These are phyloP conservation scores for Malbranchea zuffiana DNA, from an alignment of 2,329 filamentous ascomycete genomes.

Conservation along the genomic window DNA sequence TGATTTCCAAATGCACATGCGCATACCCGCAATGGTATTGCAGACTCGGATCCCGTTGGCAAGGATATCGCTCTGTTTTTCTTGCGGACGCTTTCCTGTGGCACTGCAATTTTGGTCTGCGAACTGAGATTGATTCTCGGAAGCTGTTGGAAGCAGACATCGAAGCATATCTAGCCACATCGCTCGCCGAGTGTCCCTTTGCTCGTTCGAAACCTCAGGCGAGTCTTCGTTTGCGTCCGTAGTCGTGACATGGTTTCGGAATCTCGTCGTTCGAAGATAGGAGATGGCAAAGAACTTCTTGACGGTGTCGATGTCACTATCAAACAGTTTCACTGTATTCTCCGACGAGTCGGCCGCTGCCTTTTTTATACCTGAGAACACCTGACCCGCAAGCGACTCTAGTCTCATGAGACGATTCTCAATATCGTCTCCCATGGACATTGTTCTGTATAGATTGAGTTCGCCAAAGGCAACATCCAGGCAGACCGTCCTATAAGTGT, in stretches of 20 bases:
- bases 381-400: background rate
- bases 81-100: too few relatives aligned
- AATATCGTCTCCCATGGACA: background rate
- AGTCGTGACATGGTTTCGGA: background rate
- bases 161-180: background rate
- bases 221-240: too few relatives aligned
- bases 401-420: background rate
- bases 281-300: background rate
- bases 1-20: background rate
- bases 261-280: background rate
- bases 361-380: background rate
- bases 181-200: background rate
- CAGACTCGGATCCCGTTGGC: background rate
- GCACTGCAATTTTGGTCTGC: too few relatives aligned
- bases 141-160: background rate
- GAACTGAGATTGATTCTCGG: background rate
- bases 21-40: background rate
- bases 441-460: background rate
- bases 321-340: background rate
- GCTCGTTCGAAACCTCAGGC: too few relatives aligned
- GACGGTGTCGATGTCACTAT: background rate
- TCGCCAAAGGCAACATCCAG: background rate
- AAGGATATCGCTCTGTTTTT: background rate
- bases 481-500: background rate
- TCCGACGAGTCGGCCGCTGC: background rate